phyloP scores from a whole-genome alignment of 345 rosid genomes.

The Cardamine resedifolia region DNA sequence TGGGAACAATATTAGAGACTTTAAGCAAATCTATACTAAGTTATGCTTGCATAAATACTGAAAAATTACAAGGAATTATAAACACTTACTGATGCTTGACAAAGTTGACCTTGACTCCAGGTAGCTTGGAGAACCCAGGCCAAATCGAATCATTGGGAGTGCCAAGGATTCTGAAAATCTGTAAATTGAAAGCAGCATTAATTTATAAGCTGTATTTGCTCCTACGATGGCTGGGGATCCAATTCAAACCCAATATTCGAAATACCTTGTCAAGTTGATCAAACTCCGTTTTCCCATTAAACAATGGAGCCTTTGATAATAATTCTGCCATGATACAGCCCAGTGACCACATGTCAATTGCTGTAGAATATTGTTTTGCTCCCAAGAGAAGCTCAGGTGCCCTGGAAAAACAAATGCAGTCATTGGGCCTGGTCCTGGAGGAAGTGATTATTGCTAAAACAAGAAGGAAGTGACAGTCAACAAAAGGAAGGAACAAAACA shows the following conservation, averaged over 20 bases:
- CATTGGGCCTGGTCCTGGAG: conserved; percentile 24
- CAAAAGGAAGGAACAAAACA: conserved; percentile 26
- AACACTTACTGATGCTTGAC: conserved; percentile 94
- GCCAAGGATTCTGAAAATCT: conserved; percentile 90
- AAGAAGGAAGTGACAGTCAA: conserved; percentile 19
- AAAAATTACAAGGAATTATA: conserved; percentile 18
- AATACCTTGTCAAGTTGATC: conserved; percentile 98
- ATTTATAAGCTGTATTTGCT: conserved; percentile 5
- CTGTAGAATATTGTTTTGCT: conserved; percentile 89
- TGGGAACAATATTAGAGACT: conserved; percentile 66
- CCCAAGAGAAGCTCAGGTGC: conserved; percentile 99
- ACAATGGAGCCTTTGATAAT: conserved; percentile 79
- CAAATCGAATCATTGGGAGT: conserved; percentile 96
- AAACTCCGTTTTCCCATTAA: conserved; percentile 92
- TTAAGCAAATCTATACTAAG: conserved; percentile 42
- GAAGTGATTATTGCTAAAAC: conserved; percentile 29
- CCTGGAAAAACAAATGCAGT: conserved; percentile 52
- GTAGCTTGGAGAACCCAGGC: conserved; percentile 94
- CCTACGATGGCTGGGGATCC: background rate
- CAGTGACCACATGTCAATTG: conserved; percentile 99
- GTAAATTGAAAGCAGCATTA: conserved; percentile 24
- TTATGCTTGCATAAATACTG: conserved; percentile 27
- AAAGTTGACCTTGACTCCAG: conserved; percentile 97
- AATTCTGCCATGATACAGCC: conserved; percentile 99
- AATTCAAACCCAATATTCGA: conserved; percentile 10